Base-by-base conservation (phyloP, 371 early-diverging fungal species). In the Lichtheimia hyalospora region DNA sequence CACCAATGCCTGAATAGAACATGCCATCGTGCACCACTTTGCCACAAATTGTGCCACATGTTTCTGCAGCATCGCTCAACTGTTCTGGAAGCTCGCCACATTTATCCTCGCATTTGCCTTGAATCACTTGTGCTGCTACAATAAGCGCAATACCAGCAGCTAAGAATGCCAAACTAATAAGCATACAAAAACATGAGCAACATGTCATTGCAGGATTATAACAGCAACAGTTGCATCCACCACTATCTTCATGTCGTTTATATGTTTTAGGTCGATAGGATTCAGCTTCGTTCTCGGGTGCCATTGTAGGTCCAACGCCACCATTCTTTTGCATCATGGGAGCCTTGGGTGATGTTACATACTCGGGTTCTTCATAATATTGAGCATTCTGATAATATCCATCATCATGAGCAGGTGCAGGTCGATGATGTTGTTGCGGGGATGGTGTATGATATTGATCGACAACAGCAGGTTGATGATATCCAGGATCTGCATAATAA, bases 61-160 rank as follows among this genome's bases (percentile, higher is more conserved):
- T 41, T 16, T 20, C 18, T 16, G 49, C 43, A 23, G 54, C 25
- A 14, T 46, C 44, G 40, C 50, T 51, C 25, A 53, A n/a, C 25
- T 63, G 46, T n/a, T 62, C 63, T 1, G 62, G 60, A 23, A 65
- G n/a, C 18, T 56, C 49, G 14, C 54, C 63, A 44, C 68, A 68
- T 15, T 63, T 46, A 8, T 18, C 46, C 4, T 57, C 43, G 50
- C 70, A 70, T 44, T 66, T 62, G 58, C 50, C 58, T 23, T 56
- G 54, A 14, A 66, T 63, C 43, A 70, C 63, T 25, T 55, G 50
- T 15, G 68, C 56, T 14, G 68, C 55, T n/a, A 66, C 57, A 25
- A 67, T 68, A 59, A 72, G 49, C 5, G 62, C 69, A 53, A 68
- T 66, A 16, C 68, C 68, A 28, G 64, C 68, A 13, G 66, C 64